Evolutionary conservation across 1,139 yeast genomes (phyloP), one percentile per base, ranked within the genome.

Genomic region (Casaregolazyma lundiana): DNA sequence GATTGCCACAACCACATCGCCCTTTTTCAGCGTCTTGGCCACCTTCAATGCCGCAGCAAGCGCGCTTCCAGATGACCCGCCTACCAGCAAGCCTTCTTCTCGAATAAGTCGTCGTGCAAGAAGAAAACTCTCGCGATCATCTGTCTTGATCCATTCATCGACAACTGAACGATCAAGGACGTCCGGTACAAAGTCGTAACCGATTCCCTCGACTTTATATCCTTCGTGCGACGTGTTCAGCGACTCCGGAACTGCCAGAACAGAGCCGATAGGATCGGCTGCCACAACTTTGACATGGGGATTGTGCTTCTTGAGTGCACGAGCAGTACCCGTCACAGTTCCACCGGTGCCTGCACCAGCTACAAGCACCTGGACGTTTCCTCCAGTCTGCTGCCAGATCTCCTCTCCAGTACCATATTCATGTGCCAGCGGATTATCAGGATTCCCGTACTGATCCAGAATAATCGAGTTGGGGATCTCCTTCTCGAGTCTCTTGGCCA

Each of bases 281-380:
- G 84, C 95, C 48, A 84, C 75, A 41, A 87, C 78, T 51, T 73
- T 65, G 53, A 87, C 70, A 26, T 77, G 67, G 32, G 81, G 68
- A 66, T 84, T 77, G 67, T 84, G 77, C 64, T 80, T 87, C 69
- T 85, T 85, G 64, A 87, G 74, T 60, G 83, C 87, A 58, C 74
- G 76, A 45, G 94, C 78, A 59, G 84, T 83, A 70, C 95, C 95
- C 39, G 83, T 68, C 59, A 84, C 80, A 41, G 90, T 83, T 67
- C 90, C 90, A 66, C 90, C 95, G 51, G 95, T 86, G 68, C 95
- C 95, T 6, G 95, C 95, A 66, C 96, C 95, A 39, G 95, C 95
- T 50, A 87, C 85, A 44, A 87, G 72, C 56, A 82, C 88, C 50
- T 81, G 80, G 49, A 87, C 73, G 55, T 81, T 76, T 42, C 92